Evolutionary conservation across 768 basidiomycete species (phyloP).

Genomic region (Leucocoprinus sp.): DNA sequence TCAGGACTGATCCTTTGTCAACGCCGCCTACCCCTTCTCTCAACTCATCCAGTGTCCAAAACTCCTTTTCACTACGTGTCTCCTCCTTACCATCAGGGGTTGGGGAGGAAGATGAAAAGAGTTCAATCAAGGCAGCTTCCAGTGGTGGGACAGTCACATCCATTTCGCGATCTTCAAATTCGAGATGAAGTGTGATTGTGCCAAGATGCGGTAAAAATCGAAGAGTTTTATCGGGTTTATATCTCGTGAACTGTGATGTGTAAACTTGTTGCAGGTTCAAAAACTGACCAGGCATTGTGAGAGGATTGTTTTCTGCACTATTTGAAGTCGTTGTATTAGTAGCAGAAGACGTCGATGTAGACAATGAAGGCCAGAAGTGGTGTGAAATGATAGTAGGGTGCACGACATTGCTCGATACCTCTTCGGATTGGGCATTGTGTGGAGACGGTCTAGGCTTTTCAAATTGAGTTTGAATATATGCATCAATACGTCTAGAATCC

Average conservation of each 20-base stretch:
- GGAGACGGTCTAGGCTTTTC: neutral
- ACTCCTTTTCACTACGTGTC: neutral
- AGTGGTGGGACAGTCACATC: conserved; percentile 74
- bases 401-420: conserved; percentile 45
- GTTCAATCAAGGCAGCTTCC: conserved; percentile 85
- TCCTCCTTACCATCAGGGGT: conserved; percentile 46
- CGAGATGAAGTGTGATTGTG: conserved; percentile 69
- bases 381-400: conserved; percentile 90
- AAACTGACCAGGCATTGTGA: conserved; percentile 1
- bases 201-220: conserved; percentile 89
- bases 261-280: conserved; percentile 69
- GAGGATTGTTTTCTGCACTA: neutral
- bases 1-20: conserved; percentile 56
- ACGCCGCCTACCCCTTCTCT: conserved; percentile 54
- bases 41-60: conserved; percentile 68
- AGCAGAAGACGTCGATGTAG: conserved; percentile 25
- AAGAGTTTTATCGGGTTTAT: conserved; percentile 90
- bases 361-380: conserved; percentile 91
- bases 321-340: neutral
- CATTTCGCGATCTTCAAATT: conserved; percentile 73
- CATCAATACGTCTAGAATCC: conserved; percentile 85
- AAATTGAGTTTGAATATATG: conserved; percentile 76
- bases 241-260: conserved; percentile 63
- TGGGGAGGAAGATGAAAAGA: conserved; percentile 35
- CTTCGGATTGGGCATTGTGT: neutral